Base-by-base conservation (phyloP, 2,329 filamentous ascomycete genomes). In the Xylariales sp. region DNA sequence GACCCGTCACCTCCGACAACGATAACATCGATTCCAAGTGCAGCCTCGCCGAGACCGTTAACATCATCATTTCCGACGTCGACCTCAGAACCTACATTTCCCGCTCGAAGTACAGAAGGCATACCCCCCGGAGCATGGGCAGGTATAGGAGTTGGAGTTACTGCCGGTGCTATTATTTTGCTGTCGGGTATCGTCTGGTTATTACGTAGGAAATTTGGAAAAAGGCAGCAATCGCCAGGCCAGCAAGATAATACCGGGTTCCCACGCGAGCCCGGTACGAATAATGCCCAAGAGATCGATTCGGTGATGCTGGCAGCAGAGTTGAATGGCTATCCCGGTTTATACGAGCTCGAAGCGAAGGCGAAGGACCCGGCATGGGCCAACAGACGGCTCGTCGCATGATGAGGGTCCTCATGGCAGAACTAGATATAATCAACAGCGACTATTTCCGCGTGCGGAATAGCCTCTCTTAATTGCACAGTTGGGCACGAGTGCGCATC, bases 321-420 rank as follows among this genome's bases (percentile, higher is more conserved):
- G 41, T 12, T 62, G n/a, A 36, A 39, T 14, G 12, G 28, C 6
- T 14, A 39, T 16, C 28, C 30, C 4, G 50, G 36, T 2, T 8
- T 46, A 46, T 39, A 58, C n/a, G 62, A 64, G 36, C 62, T 64
- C 34, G 62, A 46, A 12, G 10, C 49, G n/a, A 14, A 28, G 9
- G 14, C 4, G 10, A 3, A 2, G 7, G 10, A 34, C 34, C 34
- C 10, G 8, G 43, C 30, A 1, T 18, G 6, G 14, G 18, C 3
- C 6, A 49, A n/a, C 18, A 2, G 30, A 28, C 49, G 6, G 50
- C 46, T 10, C 50, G 46, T 4, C 12, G 34, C 32, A 41, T 41
- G 12, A 41, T 23, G 32, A 3, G 32, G 32, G 8, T 3, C 5
- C 10, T 41, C 12, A 4, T 14, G 39, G 2, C 9, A 41, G 10